Evolutionary conservation across 129 eudicot genomes (phyloP), one percentile per base, ranked within the genome.

Genomic region (Kitagawia praeruptora): DNA sequence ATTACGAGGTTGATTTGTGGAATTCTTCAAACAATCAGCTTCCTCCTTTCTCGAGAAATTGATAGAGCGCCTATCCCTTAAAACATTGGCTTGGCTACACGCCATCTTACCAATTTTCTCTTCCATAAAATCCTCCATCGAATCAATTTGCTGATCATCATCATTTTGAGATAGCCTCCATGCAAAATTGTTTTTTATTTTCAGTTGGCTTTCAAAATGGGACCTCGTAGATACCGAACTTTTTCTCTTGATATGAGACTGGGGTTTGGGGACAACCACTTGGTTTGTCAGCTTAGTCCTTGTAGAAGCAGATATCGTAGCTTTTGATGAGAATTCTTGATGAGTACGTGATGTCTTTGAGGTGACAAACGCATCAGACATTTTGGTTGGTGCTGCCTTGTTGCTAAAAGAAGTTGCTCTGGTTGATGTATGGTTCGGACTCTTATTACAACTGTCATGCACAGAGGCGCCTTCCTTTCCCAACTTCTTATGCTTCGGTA

Each of bases 271-370:
- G 34, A 63, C 70, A 63, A 25, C 3, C 28, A 27, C 70, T 25
- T 63, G 70, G 70, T 11, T 63, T 63, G 31, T 63, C 6, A 77
- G 73, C 25, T 86, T 82, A 46, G 79, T 84, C 79, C 75, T 75
- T 82, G 84, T 75, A 71, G 89, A 82, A 40, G 83, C 27, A 31
- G 86, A 74, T 84, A 70, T 85, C 25, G 45, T 38, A 49, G 81
- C 83, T 80, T 80, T 82, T 37, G 87, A 78, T 25, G 80, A 70
- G 25, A 70, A 42, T n/a, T 38, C 70, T 41, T 70, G 83, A 27
- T 72, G 78, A 45, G 58, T 28, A 46, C 75, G 15, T n/a, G 80
- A 72, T 23, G 18, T 40, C 54, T 81, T 80, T 67, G 84, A 82
- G 80, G 78, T 63, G 71, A 72, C 56, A 45, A 53, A 44, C 44